Base-by-base conservation (phyloP, 495 filamentous ascomycete genomes). In the Hypoxylon lienhwacheense region DNA sequence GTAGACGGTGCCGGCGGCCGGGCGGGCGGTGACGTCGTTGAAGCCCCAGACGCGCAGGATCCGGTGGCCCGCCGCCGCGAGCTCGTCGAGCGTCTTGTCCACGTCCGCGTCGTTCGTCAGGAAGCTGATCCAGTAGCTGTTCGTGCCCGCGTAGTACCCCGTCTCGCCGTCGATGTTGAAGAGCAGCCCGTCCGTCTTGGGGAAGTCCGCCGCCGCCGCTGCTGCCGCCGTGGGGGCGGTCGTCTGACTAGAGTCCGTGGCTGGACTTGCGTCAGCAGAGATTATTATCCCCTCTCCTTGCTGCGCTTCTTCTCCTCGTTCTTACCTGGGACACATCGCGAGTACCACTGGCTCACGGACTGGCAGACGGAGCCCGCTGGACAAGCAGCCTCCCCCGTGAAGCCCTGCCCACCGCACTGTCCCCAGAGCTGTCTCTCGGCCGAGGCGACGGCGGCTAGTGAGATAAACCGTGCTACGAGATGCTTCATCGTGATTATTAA, bases 21-120 rank as follows among this genome's bases (percentile, higher is more conserved):
- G 81, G 37, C 54, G 66, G 29, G 46, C 41, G 12, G 63, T 72
- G 11, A 73, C 76, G 56, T 74, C 84, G 71, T 85, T 85, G 72
- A 90, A 89, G 0, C 84, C 85, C 86, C 87, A 89, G 45, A 86
- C 74, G 7, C 86, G 81, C 26, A 87, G 70, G 59, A 89, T 82
- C 58, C 85, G 85, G 44, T 88, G 75, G 1, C 83, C 84, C 8
- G 84, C 76, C 16, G 70, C 51, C 6, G 45, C 49, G 35, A 79
- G 66, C 43, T 80, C 66, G 56, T 81, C 71, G 10, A 77, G 61
- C 32, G 84, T 71, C n/a, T 76, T 75, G 54, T 87, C 82, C 7
- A 88, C 79, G 62, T 88, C 84, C n/a, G 64, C 69, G 53, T 81
- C 74, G 64, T 80, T 82, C 14, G 73, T 80, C 16, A 88, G 76